A percentile compares a stretch with the other conserved stretches of the same genome.
Evolutionary conservation across 352 stramenopile genomes (phyloP).

Genomic region (Pythium myriotylum): DNA sequence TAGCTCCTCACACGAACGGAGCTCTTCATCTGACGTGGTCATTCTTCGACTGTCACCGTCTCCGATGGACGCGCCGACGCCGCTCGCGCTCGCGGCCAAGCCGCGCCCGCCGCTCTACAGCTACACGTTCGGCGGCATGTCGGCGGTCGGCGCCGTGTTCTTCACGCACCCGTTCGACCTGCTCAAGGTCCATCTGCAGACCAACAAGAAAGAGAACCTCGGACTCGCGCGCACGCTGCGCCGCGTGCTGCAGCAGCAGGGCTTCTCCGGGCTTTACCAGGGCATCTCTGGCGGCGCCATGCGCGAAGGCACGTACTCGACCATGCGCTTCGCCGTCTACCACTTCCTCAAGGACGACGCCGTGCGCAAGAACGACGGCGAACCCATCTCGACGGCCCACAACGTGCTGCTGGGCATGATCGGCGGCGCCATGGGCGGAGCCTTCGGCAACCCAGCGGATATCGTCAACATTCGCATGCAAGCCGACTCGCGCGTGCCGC

Average conservation of each 20-base stretch:
- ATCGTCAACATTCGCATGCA: constrained; percentile 89
- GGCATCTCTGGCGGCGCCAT: constrained; percentile 79
- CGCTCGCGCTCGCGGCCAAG: constrained; percentile 14
- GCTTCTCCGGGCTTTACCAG: constrained; percentile 72
- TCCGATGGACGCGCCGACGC: constrained; percentile 13
- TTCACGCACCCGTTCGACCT: constrained; percentile 88
- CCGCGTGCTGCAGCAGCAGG: constrained; percentile 65
- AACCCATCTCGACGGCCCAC: constrained; percentile 65
- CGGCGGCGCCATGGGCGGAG: constrained; percentile 66
- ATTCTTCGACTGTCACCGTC: too few relatives aligned
- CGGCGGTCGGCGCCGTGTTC: constrained; percentile 80
- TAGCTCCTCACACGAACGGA: neutral
- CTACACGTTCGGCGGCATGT: constrained; percentile 77
- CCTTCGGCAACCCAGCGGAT: constrained; percentile 73
- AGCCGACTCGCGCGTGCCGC: constrained; percentile 64
- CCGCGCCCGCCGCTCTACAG: constrained; percentile 51
- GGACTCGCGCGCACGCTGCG: constrained; percentile 49
- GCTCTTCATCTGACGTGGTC: constrained; percentile 5
- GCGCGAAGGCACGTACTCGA: constrained; percentile 85
- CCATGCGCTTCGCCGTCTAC: constrained; percentile 83
- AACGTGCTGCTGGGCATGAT: constrained; percentile 75
- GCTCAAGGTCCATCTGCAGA: constrained; percentile 84
- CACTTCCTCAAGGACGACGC: constrained; percentile 83
- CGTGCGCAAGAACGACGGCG: constrained; percentile 60
- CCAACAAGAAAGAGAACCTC: constrained; percentile 74